Base-by-base conservation (phyloP, 148 eudicot species). In the Amaranthus hypochondriacus region DNA sequence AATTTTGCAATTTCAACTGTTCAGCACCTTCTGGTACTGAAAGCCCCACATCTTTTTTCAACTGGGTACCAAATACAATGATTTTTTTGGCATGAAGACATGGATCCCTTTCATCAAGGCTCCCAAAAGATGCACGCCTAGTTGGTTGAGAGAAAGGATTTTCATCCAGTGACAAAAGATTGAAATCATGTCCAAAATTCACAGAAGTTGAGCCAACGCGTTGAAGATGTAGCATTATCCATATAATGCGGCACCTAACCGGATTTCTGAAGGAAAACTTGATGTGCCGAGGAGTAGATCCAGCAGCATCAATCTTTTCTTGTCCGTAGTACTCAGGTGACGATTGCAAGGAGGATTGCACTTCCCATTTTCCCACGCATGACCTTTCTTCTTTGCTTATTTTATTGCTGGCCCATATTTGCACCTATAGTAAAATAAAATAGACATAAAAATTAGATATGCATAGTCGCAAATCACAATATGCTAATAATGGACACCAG, bases 331-430 rank as follows among this genome's bases (percentile, higher is more conserved):
- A 88, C 75, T 94, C 97, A 10, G 93, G 84, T 74, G 93, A 87
- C 73, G 97, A 84, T 59, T 77, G 70, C 62, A 89, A 79, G 70
- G 89, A 70, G 75, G 98, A 83, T 10, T 78, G 82, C 47, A 88
- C 81, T 77, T 94, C 98, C 97, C 98, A 94, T 80, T 89, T 94
- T 73, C 98, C 98, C 75, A 84, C 73, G 80, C 90, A 87, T 61
- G 93, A 86, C 76, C 96, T 81, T 84, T 92, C 97, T 78, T 88
- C 97, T 85, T 88, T 94, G 75, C 87, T 81, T 66, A 92, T 83
- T 73, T 89, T 92, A 85, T 87, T 86, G 86, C 98, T 88, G 62
- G 90, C 93, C 98, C 97, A 94, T 71, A 94, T 88, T 84, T 94
- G 98, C 74, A 94, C 97, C 97, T 94, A 82, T 64, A 55, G 11